These are phyloP conservation scores for Pichia sp. DNA, from an alignment of 1,139 yeast species.

Conservation along the genomic window DNA sequence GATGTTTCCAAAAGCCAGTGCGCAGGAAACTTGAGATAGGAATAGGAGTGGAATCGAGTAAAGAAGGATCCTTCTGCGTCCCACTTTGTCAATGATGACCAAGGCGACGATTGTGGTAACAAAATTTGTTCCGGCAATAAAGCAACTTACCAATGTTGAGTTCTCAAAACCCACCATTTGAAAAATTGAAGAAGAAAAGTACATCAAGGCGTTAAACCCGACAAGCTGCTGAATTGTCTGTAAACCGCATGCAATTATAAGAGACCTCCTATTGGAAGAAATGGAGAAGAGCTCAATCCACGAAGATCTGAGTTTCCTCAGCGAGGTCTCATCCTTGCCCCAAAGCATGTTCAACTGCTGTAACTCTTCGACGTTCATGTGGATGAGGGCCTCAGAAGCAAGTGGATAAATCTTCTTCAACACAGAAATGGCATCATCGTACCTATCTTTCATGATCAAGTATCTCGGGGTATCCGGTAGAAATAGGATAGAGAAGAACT, in stretches of 20 bases:
- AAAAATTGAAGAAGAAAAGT: constrained; percentile 54
- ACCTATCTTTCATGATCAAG: constrained; percentile 44
- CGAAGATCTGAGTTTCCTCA: constrained; percentile 38
- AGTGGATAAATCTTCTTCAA: constrained; percentile 41
- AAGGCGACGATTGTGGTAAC: constrained; percentile 52
- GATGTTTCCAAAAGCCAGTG: constrained; percentile 45
- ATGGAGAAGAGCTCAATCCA: constrained; percentile 42
- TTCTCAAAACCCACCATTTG: constrained; percentile 53
- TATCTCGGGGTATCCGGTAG: constrained; percentile 60
- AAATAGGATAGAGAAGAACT: constrained; percentile 45
- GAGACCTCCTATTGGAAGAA: constrained; percentile 50
- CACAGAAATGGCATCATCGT: constrained; percentile 43
- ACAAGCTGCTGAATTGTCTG: constrained; percentile 60
- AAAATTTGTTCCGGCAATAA: constrained; percentile 56
- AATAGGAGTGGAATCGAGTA: constrained; percentile 48
- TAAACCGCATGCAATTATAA: constrained; percentile 54
- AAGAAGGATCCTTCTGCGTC: constrained; percentile 50
- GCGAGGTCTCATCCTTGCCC: background rate
- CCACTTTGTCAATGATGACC: constrained; percentile 49
- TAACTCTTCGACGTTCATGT: constrained; percentile 46
- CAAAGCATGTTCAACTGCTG: constrained; percentile 36
- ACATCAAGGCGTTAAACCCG: constrained; percentile 60
- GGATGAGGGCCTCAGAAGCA: constrained; percentile 33
- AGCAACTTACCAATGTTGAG: constrained; percentile 54
- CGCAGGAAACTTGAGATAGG: constrained; percentile 47